These are phyloP conservation scores for Sphagnurus paluster DNA, from an alignment of 1,284 basidiomycete species.

Conservation along the genomic window DNA sequence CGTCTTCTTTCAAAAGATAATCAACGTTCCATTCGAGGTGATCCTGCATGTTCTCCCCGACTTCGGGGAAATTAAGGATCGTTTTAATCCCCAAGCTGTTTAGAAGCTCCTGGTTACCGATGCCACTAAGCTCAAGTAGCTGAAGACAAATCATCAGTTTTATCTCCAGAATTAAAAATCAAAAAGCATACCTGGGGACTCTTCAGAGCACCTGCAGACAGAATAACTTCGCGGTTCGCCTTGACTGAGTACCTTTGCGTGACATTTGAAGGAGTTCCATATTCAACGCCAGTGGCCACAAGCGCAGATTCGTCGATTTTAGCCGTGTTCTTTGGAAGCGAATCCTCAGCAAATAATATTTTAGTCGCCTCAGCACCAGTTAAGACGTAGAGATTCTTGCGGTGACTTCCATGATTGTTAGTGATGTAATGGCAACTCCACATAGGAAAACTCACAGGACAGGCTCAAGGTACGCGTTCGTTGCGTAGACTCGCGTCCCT, in stretches of 20 bases:
- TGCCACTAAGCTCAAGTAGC: slow-evolving; percentile 10
- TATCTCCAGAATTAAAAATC: background rate
- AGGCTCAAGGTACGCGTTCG: slow-evolving; percentile 13
- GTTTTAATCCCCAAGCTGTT: slow-evolving; percentile 5
- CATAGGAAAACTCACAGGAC: slow-evolving; percentile 4
- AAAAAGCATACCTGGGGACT: slow-evolving; percentile 10
- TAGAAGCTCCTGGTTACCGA: slow-evolving; percentile 6
- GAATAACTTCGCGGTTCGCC: slow-evolving; percentile 19
- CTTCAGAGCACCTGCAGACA: slow-evolving; percentile 19
- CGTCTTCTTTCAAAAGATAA: slow-evolving; percentile 14
- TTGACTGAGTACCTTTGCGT: slow-evolving; percentile 6
- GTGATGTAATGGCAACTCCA: background rate
- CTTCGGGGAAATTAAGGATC: slow-evolving; percentile 9
- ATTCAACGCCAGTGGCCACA: slow-evolving; percentile 18
- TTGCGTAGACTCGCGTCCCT: slow-evolving; percentile 9
- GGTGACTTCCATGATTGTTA: slow-evolving; percentile 5
- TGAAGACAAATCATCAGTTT: background rate
- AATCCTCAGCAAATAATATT: slow-evolving; percentile 8
- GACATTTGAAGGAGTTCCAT: slow-evolving; percentile 10
- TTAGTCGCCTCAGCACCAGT: slow-evolving; percentile 18
- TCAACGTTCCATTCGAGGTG: slow-evolving; percentile 12
- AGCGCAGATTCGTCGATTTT: slow-evolving; percentile 6
- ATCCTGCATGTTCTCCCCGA: slow-evolving; percentile 12
- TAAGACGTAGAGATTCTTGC: slow-evolving; percentile 18
- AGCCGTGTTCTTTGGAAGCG: slow-evolving; percentile 1